Percentiles rank a stretch among this genome's conserved stretches.
phyloP scores from a whole-genome alignment of 495 filamentous ascomycete species.

The Podospora comata region DNA sequence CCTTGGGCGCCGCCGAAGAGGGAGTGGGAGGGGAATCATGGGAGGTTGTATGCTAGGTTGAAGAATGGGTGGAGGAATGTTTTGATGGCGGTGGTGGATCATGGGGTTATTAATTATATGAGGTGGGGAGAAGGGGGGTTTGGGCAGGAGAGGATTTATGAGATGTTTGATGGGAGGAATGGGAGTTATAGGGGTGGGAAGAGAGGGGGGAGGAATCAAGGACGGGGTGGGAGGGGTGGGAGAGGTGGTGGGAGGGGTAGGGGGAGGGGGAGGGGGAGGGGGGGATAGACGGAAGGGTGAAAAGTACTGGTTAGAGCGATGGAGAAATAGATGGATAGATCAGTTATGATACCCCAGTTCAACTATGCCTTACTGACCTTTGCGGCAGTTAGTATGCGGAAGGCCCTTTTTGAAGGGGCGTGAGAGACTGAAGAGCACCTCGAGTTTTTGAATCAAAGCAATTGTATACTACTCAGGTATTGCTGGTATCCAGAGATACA shows the following conservation, averaged over 20 bases:
- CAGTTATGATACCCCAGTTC: not conserved
- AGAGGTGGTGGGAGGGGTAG: constrained; percentile 6
- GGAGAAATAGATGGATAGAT: not conserved
- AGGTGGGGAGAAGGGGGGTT: constrained; percentile 77
- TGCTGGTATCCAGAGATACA: no score
- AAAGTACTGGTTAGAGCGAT: not conserved
- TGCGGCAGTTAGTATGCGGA: no score
- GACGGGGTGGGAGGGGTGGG: constrained; percentile 18
- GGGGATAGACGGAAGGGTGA: not conserved
- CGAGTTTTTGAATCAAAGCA: no score
- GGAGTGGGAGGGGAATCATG: constrained; percentile 45
- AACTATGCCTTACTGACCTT: not conserved
- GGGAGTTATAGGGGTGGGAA: constrained; percentile 39
- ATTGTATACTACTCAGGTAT: no score
- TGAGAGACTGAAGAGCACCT: no score
- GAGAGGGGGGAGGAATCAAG: constrained; percentile 37
- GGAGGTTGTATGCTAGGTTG: constrained; percentile 59
- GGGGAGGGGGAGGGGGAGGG: not conserved
- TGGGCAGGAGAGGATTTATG: constrained; percentile 67
- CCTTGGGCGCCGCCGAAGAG: constrained; percentile 60
- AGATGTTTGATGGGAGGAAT: constrained; percentile 41
- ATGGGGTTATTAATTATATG: constrained; percentile 84
- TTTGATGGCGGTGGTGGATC: constrained; percentile 81
- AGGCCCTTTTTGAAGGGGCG: no score
- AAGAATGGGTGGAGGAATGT: constrained; percentile 84